Base-by-base conservation (phyloP, 1,284 basidiomycete species). In the Cutaneotrichosporon arboriforme region DNA sequence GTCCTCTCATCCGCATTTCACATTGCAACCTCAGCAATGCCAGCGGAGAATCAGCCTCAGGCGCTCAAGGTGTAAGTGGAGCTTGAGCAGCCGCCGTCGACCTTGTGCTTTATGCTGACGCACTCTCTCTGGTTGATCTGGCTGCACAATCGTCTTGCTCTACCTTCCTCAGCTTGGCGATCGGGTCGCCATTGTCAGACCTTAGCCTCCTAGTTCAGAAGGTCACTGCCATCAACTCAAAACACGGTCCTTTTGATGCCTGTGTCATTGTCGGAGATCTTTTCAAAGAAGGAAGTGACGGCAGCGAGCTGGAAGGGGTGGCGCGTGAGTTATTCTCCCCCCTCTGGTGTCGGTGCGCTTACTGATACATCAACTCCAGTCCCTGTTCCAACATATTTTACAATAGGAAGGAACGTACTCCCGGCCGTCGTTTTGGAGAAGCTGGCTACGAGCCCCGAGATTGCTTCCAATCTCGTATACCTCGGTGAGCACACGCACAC, bases 231-330 rank as follows among this genome's bases (percentile, higher is more conserved):
- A 93, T 97, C 65, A 84, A 98, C 76, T 79, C 83, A 53, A 97
- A 97, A 73, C 88, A 97, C 75, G 93, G 93, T 51, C 90, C 90
- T 64, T 98, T 98, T 69, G 86, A 91, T 64, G 82, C 91, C 35
- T 83, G 88, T 17, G 80, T 98, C 41, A 87, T 91, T 61, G 78
- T 83, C 3, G 93, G 94, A 5, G 92, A 98, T 76, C 87, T 97
- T 71, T 98, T 98, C 75, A 85, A 84, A 4, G 80, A 80, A 9
- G 72, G 77, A 17, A 78, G 77, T 57, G 79, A 79, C 48, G 74
- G 73, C 1, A 69, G 66, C 13, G 77, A 79, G 31, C 65, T 78
- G 1, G 70, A 10, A 81, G 13, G 68, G 69, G 18, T 73, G 31
- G 62, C 42, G 26, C 63, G 69, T 69, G 47, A 58, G 68, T 59